These are phyloP conservation scores for Ciborinia camelliae DNA, from an alignment of 2,329 filamentous ascomycete species.

Conservation along the genomic window DNA sequence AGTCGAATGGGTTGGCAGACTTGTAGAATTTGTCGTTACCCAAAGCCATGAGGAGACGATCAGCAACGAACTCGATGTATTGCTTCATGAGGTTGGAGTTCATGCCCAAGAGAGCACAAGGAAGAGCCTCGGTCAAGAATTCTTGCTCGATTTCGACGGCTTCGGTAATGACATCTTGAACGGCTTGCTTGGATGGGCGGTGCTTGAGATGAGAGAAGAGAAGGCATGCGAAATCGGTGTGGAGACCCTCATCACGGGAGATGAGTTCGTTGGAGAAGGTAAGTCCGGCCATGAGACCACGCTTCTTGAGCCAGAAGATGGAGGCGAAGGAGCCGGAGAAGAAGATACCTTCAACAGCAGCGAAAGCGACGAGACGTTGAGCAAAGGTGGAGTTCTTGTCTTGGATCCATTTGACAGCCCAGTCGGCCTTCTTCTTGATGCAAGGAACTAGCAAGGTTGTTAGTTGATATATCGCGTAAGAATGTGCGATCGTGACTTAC, in stretches of 20 bases:
- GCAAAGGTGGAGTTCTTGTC: constrained; percentile 94
- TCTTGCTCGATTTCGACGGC: constrained; percentile 95
- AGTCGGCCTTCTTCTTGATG: constrained; percentile 98
- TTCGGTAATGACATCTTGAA: constrained; percentile 87
- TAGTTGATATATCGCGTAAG: constrained; percentile 27
- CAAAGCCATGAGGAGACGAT: constrained; percentile 86
- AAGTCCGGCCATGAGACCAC: constrained; percentile 95
- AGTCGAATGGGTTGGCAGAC: constrained; percentile 94
- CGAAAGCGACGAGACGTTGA: constrained; percentile 92
- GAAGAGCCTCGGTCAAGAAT: constrained; percentile 94
- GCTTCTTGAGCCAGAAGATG: constrained; percentile 99
- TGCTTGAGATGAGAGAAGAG: constrained; percentile 96
- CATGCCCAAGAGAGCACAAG: constrained; percentile 92
- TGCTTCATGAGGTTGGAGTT: constrained; percentile 97
- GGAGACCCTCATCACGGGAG: constrained; percentile 97
- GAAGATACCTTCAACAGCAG: constrained; percentile 98
- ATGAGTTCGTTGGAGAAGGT: constrained; percentile 99
- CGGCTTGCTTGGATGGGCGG: constrained; percentile 76
- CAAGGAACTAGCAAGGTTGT: constrained; percentile 65
- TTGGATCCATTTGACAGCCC: constrained; percentile 92
- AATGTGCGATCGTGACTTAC: constrained; percentile 48
- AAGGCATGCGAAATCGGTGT: constrained; percentile 98
- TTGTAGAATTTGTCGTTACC: constrained; percentile 95
- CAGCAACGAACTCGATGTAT: constrained; percentile 99
- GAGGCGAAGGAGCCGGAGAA: constrained; percentile 98